Evolutionary conservation across 441 rosid genomes (phyloP), one percentile per base, ranked within the genome.

Genomic region (Erysimum cheiri): DNA sequence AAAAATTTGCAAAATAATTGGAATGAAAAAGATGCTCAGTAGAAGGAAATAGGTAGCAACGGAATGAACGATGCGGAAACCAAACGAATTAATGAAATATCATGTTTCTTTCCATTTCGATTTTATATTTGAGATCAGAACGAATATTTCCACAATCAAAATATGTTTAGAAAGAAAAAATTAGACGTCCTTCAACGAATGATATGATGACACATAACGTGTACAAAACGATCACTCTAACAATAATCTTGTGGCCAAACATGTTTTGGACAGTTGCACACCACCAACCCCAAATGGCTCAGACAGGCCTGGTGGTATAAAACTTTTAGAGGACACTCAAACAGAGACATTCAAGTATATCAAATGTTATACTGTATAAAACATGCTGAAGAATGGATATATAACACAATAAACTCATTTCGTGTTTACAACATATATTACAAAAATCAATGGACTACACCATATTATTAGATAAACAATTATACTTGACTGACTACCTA

Each of bases 211-310:
- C 50, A 60, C 70, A 37, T 26, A 37, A 22, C 8, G 61, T 36
- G 44, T 29, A 26, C 49, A 57, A 48, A 49, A 37, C 32, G 11
- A 48, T 48, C 7, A 70, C 28, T 63, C 62, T 48, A 33, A 54
- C 6, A 43, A 3, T 24, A 41, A 41, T 62, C 2, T 59, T 22
- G 35, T 29, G 19, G 44, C 33, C 36, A 60, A 70, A 41, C 9
- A 62, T 24, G 11, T 36, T 14, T 35, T 43, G 57, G 22, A 33
- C 31, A 33, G 19, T 24, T 47, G 47, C 13, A 12, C 41, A 12
- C 24, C 24, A 70, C 69, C 75, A 71, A 71, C 48, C 63, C 56
- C 56, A 62, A 41, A 70, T 52, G 63, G 63, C 62, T 61, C 39
- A 62, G 22, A 32, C 63, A 53, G 11, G 55, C 48, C 63, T 53